Percentiles rank a stretch among this genome's conserved stretches.
Evolutionary conservation across 441 rosid species (phyloP).

Genomic region (Brassica balearica): DNA sequence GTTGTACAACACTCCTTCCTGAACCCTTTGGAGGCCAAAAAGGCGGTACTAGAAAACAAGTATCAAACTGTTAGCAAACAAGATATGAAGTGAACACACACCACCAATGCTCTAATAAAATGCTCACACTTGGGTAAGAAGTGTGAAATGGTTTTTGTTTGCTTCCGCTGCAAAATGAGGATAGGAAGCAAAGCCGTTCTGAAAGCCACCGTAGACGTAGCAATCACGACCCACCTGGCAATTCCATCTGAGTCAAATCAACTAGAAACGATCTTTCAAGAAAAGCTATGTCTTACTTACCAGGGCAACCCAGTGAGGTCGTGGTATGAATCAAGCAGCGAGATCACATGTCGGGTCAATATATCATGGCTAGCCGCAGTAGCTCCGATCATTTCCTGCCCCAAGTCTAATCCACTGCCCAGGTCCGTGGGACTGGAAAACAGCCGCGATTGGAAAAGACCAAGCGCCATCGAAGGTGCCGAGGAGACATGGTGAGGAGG

Average conservation of each 20-base stretch:
- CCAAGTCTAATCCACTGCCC: slow-evolving; percentile 25
- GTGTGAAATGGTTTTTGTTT: slow-evolving; percentile 58
- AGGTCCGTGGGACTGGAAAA: slow-evolving; percentile 35
- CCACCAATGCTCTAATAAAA: slow-evolving; percentile 9
- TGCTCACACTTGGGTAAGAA: slow-evolving; percentile 73
- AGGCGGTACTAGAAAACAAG: slow-evolving; percentile 76
- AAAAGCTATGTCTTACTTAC: slow-evolving; percentile 40
- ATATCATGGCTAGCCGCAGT: slow-evolving; percentile 47
- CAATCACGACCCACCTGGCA: slow-evolving; percentile 88
- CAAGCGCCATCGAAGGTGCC: slow-evolving; percentile 11
- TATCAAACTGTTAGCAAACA: slow-evolving; percentile 28
- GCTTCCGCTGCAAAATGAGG: slow-evolving; percentile 69
- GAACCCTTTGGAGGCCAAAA: slow-evolving; percentile 83
- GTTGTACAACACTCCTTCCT: slow-evolving; percentile 72
- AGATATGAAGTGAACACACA: not conserved
- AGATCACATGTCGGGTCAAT: slow-evolving; percentile 57
- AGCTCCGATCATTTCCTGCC: slow-evolving; percentile 32
- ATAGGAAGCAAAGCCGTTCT: slow-evolving; percentile 68
- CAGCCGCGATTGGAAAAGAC: slow-evolving; percentile 21
- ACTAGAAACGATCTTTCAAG: not conserved
- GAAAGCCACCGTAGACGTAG: slow-evolving; percentile 75
- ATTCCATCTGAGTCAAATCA: slow-evolving; percentile 31
- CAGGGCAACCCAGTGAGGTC: slow-evolving; percentile 85
- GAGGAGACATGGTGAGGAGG: slow-evolving; percentile 35
- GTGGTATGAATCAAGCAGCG: slow-evolving; percentile 78